phyloP scores from a whole-genome alignment of 2,329 filamentous ascomycete genomes.

The Passalora sequoiae region DNA sequence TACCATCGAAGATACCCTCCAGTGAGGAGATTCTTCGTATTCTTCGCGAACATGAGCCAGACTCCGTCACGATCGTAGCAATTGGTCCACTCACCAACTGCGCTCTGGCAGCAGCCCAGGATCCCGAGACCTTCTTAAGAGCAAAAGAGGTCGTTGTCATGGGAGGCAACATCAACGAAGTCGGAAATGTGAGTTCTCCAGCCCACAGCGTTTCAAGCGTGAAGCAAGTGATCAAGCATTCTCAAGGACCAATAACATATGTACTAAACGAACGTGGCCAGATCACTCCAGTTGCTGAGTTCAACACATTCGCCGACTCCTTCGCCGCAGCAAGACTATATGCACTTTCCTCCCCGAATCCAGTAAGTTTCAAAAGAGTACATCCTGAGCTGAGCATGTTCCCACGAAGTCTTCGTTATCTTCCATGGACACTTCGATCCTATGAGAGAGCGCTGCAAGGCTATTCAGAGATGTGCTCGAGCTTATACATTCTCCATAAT shows the following conservation, averaged over 20 bases:
- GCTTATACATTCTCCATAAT: too few species aligned
- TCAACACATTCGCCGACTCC: slow-evolving; percentile 86
- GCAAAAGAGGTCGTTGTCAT: slow-evolving; percentile 92
- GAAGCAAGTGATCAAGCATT: slow-evolving; percentile 38
- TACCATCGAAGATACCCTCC: slow-evolving; percentile 65
- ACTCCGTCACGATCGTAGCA: slow-evolving; percentile 84
- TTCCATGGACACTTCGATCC: too few species aligned
- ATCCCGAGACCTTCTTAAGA: slow-evolving; percentile 81
- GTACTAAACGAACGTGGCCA: slow-evolving; percentile 33
- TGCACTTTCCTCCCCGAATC: slow-evolving; percentile 45
- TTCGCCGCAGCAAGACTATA: slow-evolving; percentile 47
- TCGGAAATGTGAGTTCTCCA: slow-evolving; percentile 61
- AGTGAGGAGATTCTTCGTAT: slow-evolving; percentile 87
- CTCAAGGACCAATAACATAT: slow-evolving; percentile 30
- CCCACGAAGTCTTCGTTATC: too few species aligned
- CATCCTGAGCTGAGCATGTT: too few species aligned
- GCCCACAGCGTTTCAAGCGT: slow-evolving; percentile 12
- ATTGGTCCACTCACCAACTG: slow-evolving; percentile 92
- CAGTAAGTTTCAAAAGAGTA: too few species aligned
- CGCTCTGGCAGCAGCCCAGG: slow-evolving; percentile 79
- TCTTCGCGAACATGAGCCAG: slow-evolving; percentile 71
- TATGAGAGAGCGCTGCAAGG: too few species aligned
- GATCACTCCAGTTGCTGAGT: slow-evolving; percentile 77
- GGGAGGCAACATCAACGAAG: slow-evolving; percentile 75
- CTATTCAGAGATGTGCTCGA: too few species aligned